Percentiles rank a stretch among this genome's conserved stretches.
These are phyloP conservation scores for Russula compacta DNA, from an alignment of 768 basidiomycete species.

Conservation along the genomic window DNA sequence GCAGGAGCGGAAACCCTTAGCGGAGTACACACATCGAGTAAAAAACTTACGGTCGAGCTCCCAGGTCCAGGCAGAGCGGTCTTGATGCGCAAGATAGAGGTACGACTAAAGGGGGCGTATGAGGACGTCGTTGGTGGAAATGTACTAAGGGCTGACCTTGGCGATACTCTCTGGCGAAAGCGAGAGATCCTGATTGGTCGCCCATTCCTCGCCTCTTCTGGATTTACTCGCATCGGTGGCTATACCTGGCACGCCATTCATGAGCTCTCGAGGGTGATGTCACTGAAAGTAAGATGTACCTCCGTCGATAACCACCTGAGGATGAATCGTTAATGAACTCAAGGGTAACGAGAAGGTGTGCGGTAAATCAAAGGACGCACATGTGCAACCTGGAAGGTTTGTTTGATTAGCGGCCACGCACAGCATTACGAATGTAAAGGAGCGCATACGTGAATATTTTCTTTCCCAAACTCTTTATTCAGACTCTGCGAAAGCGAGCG, in stretches of 20 bases:
- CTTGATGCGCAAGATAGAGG: conserved; percentile 56
- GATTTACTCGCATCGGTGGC: conserved; percentile 1
- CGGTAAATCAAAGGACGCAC: not conserved
- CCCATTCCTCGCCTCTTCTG: conserved; percentile 28
- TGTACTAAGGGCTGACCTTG: conserved; percentile 31
- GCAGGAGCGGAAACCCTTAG: not conserved
- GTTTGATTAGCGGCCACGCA: not conserved
- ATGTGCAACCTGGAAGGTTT: not conserved
- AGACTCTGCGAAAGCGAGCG: conserved; percentile 37
- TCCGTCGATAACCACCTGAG: conserved; percentile 63
- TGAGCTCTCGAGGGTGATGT: not conserved
- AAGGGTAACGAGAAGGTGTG: not conserved
- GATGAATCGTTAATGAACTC: not conserved
- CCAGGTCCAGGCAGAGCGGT: conserved; percentile 69
- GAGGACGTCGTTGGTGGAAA: not conserved
- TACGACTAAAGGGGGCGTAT: conserved; percentile 39
- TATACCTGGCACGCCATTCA: conserved; percentile 23
- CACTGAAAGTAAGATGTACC: conserved; percentile 21
- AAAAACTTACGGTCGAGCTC: conserved; percentile 59
- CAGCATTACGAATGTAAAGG: not conserved
- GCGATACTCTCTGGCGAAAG: conserved; percentile 65
- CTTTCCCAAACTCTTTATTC: conserved; percentile 36
- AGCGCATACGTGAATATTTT: conserved; percentile 34
- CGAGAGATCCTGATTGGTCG: conserved; percentile 36
- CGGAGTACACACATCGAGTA: not conserved